Base-by-base conservation (phyloP, 805 yeast genomes). In the Metschnikowia vanudenii region DNA sequence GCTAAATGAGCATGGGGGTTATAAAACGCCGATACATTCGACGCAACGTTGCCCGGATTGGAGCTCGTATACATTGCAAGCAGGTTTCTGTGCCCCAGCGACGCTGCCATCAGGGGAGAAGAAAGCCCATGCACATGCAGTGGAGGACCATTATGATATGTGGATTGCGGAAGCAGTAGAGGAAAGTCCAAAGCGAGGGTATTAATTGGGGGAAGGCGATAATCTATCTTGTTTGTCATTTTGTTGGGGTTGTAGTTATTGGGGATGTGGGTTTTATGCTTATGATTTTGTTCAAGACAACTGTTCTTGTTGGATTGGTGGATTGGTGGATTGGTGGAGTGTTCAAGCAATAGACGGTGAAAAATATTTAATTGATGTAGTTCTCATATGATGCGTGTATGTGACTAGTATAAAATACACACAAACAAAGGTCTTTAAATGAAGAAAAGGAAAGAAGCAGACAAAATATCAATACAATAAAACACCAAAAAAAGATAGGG, bases 131-230 rank as follows among this genome's bases (percentile, higher is more conserved):
- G 45, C 6, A n/a, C 4, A 28, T 41, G 45, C n/a, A 11, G 19
- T 10, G 33, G 34, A 3, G 34, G 22, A 14, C 16, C 34, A 16
- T 17, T 39, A 20, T 17, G 24, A 14, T 11, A 33, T 7, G n/a
- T n/a, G n/a, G 30, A 37, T 29, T 20, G 41, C 13, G 47, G 47
- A 20, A 31, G 47, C 45, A 54, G 60, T 29, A 54, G 51, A 8
- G 67, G 67, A 47, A 67, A 55, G 37, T 69, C 71, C 59, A 69
- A 62, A 43, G 58, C 56, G 37, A 68, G 65, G 37, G 67, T 58
- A 45, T 61, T 67, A 41, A 69, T 67, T 18, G 71, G 60, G 18
- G 74, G 75, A 24, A 69, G 60, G 38, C 59, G 53, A 47, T 49
- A 51, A 17, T 51, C 56, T 14, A 50, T 37, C 20, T 50, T 49